These are phyloP conservation scores for Diplodia scrobiculata DNA, from an alignment of 2,329 filamentous ascomycete species.

Conservation along the genomic window DNA sequence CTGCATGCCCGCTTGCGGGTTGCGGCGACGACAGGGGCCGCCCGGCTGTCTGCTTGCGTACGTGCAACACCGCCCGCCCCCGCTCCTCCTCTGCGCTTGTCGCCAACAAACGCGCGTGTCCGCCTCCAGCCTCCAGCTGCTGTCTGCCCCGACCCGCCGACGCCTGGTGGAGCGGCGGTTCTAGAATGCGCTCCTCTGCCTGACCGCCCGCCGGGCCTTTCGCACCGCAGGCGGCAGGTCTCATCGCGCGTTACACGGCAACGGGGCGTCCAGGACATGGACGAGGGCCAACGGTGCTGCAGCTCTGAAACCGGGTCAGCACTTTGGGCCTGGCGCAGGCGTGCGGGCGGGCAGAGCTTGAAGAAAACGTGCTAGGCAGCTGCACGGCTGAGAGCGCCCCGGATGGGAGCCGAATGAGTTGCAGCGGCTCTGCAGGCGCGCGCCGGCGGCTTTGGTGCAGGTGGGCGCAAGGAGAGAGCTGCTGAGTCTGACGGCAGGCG, in stretches of 20 bases:
- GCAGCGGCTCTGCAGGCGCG: constrained; percentile 19
- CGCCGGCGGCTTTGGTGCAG: not conserved
- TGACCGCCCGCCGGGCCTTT: not conserved
- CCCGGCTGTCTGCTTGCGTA: constrained; percentile 13
- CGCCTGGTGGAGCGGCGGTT: constrained; percentile 7
- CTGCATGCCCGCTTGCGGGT: constrained; percentile 12
- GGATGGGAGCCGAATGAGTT: constrained; percentile 14
- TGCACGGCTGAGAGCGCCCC: constrained; percentile 1
- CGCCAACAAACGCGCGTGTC: not conserved
- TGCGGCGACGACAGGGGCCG: not conserved
- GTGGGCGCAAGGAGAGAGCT: constrained; percentile 15
- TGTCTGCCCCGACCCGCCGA: not conserved
- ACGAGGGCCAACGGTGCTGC: constrained; percentile 26
- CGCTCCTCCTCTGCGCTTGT: not conserved
- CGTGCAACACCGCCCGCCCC: not conserved
- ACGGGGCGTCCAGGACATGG: constrained; percentile 12
- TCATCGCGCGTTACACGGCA: constrained; percentile 21
- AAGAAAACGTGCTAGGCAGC: constrained; percentile 27
- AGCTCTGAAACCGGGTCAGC: constrained; percentile 29
- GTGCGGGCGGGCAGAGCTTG: constrained; percentile 19
- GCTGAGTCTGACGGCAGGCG: constrained; percentile 5
- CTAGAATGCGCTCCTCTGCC: constrained; percentile 9
- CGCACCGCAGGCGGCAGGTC: constrained; percentile 8
- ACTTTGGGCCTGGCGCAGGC: constrained; percentile 14
- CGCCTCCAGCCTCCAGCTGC: constrained; percentile 5